A percentile compares a stretch with the other conserved stretches of the same genome.
phyloP scores from a whole-genome alignment of 495 filamentous ascomycete species.

The Hypoxylon lenormandii region DNA sequence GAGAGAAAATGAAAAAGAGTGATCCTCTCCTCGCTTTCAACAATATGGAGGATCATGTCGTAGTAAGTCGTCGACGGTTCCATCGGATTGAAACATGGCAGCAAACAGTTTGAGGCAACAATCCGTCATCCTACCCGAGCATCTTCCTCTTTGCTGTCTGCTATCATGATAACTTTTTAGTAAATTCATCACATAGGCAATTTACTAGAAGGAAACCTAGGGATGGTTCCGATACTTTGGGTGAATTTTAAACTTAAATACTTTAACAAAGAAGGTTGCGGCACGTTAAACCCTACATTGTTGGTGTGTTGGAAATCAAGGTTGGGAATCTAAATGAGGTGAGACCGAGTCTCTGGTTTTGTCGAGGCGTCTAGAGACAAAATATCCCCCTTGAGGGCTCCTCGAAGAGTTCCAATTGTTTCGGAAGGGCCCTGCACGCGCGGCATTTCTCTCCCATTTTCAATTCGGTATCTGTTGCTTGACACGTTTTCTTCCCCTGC shows the following conservation, averaged over 20 bases:
- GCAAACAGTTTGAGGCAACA: constrained; percentile 9
- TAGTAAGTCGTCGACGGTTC: constrained; percentile 42
- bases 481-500: constrained; percentile 30
- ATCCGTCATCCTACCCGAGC: constrained; percentile 8
- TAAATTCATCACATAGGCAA: no score
- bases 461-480: constrained; percentile 13
- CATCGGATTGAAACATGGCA: constrained; percentile 32
- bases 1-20: not conserved
- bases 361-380: not conserved
- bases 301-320: not conserved
- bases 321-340: not conserved
- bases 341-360: not conserved
- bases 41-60: constrained; percentile 17
- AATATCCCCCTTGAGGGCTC: constrained; percentile 33
- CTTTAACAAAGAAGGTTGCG: constrained; percentile 2
- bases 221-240: constrained; percentile 7
- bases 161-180: no score
- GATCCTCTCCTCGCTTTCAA: not conserved
- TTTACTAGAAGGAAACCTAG: constrained; percentile 8
- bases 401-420: constrained; percentile 23
- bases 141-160: not conserved
- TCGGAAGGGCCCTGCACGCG: constrained; percentile 19
- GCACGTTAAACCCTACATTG: constrained; percentile 15
- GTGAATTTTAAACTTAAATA: not conserved
- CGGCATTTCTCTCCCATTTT: constrained; percentile 26